Evolutionary conservation across 306 rosid genomes (phyloP), one percentile per base, ranked within the genome.

Genomic region (Medicago truncatula): DNA sequence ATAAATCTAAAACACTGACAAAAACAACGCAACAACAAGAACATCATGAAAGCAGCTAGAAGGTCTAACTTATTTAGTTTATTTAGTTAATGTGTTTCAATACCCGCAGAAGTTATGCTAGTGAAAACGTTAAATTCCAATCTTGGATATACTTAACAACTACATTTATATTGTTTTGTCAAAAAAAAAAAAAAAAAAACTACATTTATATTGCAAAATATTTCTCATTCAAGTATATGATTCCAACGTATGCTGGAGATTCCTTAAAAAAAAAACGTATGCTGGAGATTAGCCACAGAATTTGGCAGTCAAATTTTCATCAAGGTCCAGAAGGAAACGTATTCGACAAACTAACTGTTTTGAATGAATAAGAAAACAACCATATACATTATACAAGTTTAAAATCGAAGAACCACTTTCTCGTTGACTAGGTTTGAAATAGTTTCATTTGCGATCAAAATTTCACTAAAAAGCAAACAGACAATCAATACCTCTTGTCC

Each of bases 331-430:
- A 71, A 47, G 47, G 56, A 73, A 64, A 67, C 16, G 73, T 14
- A 66, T 36, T 21, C 44, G 36, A 49, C 61, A 67, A 4, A 72
- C 38, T 64, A 36, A 52, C n/a, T 6, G 61, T 21, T 18, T 8
- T 4, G 38, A 75, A 70, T 3, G 25, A 53, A 76, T 6, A 46
- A 16, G n/a, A n/a, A n/a, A n/a, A n/a, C n/a, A n/a, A n/a, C n/a
- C n/a, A n/a, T n/a, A n/a, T n/a, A n/a, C n/a, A n/a, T n/a, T n/a
- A n/a, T n/a, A 21, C 13, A 70, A 44, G 18, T 50, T 69, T 31
- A 40, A 38, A 80, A 67, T 17, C 54, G 70, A 53, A 41, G 12
- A 61, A 67, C 52, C 67, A 43, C 25, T 53, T 41, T 46, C 84
- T 7, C 53, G 31, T 39, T 21, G 43, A 63, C 60, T 49, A 46